These are phyloP conservation scores for Rhodotorula sp. DNA, from an alignment of 1,284 basidiomycete species.

Conservation along the genomic window DNA sequence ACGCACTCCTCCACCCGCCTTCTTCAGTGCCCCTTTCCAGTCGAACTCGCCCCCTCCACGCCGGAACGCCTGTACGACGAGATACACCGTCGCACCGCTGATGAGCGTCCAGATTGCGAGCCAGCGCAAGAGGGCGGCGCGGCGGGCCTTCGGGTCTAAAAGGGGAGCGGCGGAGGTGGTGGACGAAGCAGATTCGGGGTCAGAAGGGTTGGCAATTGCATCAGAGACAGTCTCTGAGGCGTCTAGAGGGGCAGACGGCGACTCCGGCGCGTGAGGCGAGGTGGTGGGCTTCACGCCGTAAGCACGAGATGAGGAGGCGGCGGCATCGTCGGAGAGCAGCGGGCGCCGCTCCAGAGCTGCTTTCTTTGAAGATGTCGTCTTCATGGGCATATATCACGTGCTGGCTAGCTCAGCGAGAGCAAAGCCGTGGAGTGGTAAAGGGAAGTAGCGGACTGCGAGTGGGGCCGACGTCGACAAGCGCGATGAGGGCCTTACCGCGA, in stretches of 20 bases:
- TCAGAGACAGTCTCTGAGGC: no score
- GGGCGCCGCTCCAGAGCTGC: neutral
- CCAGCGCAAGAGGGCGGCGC: slow-evolving; percentile 20
- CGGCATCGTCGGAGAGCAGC: neutral
- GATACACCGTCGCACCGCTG: slow-evolving; percentile 20
- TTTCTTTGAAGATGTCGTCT: neutral
- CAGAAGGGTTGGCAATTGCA: no score
- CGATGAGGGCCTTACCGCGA: neutral
- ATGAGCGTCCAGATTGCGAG: slow-evolving; percentile 38
- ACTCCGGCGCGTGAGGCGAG: no score
- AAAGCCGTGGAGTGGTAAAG: no score
- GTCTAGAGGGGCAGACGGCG: no score
- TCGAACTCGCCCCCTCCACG: slow-evolving; percentile 64
- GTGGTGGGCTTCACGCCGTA: no score
- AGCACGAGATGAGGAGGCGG: neutral
- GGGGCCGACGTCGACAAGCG: no score
- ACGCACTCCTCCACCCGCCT: slow-evolving; percentile 77
- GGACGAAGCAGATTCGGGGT: no score
- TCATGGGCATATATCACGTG: neutral
- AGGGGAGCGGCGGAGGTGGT: no score
- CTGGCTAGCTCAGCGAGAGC: no score
- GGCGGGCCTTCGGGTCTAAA: neutral
- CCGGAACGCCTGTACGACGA: slow-evolving; percentile 34
- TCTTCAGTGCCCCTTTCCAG: slow-evolving; percentile 68
- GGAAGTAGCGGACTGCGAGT: no score